These are phyloP conservation scores for Coffea humblotiana DNA, from an alignment of 305 asterid species.

Conservation along the genomic window DNA sequence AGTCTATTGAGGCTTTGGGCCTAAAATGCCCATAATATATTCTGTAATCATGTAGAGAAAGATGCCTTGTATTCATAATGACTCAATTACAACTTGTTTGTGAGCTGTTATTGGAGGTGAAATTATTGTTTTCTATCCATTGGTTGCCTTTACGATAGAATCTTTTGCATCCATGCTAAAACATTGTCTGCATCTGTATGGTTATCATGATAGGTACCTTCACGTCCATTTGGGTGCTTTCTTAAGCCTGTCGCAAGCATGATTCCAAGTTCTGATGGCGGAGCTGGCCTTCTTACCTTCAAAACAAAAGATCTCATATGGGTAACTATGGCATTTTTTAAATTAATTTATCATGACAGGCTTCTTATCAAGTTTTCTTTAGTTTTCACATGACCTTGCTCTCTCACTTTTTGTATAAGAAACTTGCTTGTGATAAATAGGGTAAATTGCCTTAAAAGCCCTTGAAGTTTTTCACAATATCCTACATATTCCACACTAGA, in stretches of 20 bases:
- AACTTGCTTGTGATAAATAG: not conserved
- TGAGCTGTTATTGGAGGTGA: not conserved
- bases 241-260: slow-evolving; percentile 93
- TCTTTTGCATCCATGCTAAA: slow-evolving; percentile 13
- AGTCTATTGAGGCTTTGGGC: not conserved
- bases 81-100: not conserved
- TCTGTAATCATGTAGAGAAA: not conserved
- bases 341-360: not conserved
- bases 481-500: too few relatives aligned
- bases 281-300: slow-evolving; percentile 83
- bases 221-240: slow-evolving; percentile 92
- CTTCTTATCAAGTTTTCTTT: not conserved
- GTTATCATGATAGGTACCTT: slow-evolving; percentile 63
- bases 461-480: not conserved
- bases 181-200: slow-evolving; percentile 32
- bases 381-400: not conserved
- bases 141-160: not conserved
- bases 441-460: not conserved
- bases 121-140: slow-evolving; percentile 1
- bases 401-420: not conserved
- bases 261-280: slow-evolving; percentile 82
- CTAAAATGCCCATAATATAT: not conserved
- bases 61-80: too few relatives aligned
- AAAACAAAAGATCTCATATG: slow-evolving; percentile 82
- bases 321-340: slow-evolving; percentile 43